Base-by-base conservation (phyloP, 805 yeast species). In the Metschnikowia gelsemii region DNA sequence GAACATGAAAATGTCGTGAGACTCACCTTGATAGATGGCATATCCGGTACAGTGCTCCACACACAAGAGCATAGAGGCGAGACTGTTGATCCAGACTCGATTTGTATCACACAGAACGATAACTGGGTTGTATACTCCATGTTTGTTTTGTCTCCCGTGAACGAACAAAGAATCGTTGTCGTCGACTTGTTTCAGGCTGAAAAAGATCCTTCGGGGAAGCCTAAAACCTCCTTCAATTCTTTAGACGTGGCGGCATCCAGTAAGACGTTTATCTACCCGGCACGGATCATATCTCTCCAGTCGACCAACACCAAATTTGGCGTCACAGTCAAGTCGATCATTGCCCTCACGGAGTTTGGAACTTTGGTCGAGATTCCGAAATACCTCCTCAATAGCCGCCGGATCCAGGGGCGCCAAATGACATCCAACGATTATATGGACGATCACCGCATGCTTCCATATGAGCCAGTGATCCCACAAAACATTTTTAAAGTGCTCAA, bases 51-150 rank as follows among this genome's bases (percentile, higher is more conserved):
- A 31, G 44, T 80, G 0, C 63, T 87, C 7, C 56, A 57, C 5
- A 78, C 75, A 42, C 70, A 64, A 21, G 40, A 27, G 8, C 64
- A 61, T 17, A 57, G 62, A 3, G 72, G 69, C 5, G 69, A 68
- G 19, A 56, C 70, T 8, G 57, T 72, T 3, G 69, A 69, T 8
- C 61, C 61, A 8, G 63, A 37, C 1, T 64, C 74, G 2, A 58
- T 87, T 21, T 64, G 73, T 17, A 53, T 87, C 20, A 69, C 80
- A 1, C 75, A 80, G 60, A 93, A 88, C 35, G 98, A 91, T 57
- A 80, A 90, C 62, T 91, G 93, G 86, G 67, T 88, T 13, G 72
- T 87, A 8, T 83, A 85, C 56, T 68, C 90, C 0, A 82, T 79
- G 52, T 77, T 73, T 55, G 73, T 81, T 42, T 55, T 57, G 1